These are phyloP conservation scores for Rhodotorula sp. DNA, from an alignment of 1,284 basidiomycete species.

Conservation along the genomic window DNA sequence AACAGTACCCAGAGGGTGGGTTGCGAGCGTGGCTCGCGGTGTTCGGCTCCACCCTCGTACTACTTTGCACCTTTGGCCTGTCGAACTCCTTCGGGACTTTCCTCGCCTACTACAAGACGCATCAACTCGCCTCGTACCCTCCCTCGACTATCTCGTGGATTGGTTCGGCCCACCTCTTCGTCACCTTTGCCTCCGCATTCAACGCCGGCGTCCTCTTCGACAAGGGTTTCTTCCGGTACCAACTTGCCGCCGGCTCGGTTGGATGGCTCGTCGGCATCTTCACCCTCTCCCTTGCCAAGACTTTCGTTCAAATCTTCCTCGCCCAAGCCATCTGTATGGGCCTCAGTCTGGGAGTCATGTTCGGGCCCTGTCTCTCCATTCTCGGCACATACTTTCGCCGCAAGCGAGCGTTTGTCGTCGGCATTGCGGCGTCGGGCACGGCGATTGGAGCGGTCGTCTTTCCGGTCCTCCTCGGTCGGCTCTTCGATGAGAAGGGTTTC, in stretches of 20 bases:
- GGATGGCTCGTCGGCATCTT: slow-evolving; percentile 38
- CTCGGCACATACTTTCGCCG: slow-evolving; percentile 32
- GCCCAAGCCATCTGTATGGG: slow-evolving; percentile 33
- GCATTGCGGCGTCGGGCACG: slow-evolving; percentile 28
- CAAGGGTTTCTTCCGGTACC: slow-evolving; percentile 32
- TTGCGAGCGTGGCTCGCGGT: slow-evolving; percentile 23
- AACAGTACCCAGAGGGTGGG: slow-evolving; percentile 30
- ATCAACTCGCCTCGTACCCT: slow-evolving; percentile 26
- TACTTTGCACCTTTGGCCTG: slow-evolving; percentile 24
- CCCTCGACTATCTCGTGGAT: slow-evolving; percentile 33
- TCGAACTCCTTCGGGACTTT: slow-evolving; percentile 27
- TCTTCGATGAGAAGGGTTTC: slow-evolving; percentile 27
- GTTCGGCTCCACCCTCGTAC: slow-evolving; percentile 17
- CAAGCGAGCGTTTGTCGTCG: slow-evolving; percentile 28
- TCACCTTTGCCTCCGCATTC: slow-evolving; percentile 33
- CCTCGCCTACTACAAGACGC: slow-evolving; percentile 18
- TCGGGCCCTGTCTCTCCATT: slow-evolving; percentile 31
- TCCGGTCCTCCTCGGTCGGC: slow-evolving; percentile 26
- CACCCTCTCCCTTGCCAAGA: slow-evolving; percentile 21
- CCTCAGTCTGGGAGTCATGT: slow-evolving; percentile 31
- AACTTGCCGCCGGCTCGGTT: slow-evolving; percentile 29
- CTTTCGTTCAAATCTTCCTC: slow-evolving; percentile 30
- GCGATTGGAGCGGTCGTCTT: slow-evolving; percentile 33
- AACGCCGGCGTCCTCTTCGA: slow-evolving; percentile 31
- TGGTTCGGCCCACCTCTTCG: slow-evolving; percentile 30